Evolutionary conservation across 73 alveolate genomes (phyloP).

Genomic region (Urostyla sp.): DNA sequence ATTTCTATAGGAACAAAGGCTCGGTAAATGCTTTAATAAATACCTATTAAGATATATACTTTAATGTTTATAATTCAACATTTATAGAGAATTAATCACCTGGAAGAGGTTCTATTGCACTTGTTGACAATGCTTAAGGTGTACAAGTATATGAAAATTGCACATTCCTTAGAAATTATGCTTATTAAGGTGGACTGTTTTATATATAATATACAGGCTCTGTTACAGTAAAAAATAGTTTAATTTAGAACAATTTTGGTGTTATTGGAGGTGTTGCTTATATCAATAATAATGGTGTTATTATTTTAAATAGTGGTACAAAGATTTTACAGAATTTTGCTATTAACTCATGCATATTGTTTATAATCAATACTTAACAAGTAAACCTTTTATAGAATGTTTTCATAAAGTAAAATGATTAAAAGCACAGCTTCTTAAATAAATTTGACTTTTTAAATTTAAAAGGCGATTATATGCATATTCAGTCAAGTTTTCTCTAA

Average conservation of each 20-base stretch:
- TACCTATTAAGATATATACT: no score
- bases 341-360: slow-evolving; percentile 52
- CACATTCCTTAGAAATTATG: slow-evolving; percentile 32
- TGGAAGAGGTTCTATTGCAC: no score
- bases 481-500: not conserved
- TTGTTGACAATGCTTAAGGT: no score
- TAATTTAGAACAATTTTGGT: slow-evolving; percentile 31
- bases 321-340: slow-evolving; percentile 35
- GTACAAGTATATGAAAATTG: no score
- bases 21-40: no score
- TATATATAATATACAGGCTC: slow-evolving; percentile 46
- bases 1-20: no score
- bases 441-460: slow-evolving; percentile 1
- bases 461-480: slow-evolving; percentile 6
- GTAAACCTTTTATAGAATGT: not conserved
- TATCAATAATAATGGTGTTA: slow-evolving; percentile 49
- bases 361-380: slow-evolving; percentile 37
- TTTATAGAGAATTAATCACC: no score
- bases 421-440: not conserved
- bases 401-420: slow-evolving; percentile 38
- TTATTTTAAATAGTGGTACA: slow-evolving; percentile 1
- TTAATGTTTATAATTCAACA: no score
- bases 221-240: slow-evolving; percentile 13
- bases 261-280: slow-evolving; percentile 62
- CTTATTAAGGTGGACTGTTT: slow-evolving; percentile 54